Evolutionary conservation across 2,329 filamentous ascomycete genomes (phyloP), one percentile per base, ranked within the genome.

Genomic region (Diaporthe sp.): DNA sequence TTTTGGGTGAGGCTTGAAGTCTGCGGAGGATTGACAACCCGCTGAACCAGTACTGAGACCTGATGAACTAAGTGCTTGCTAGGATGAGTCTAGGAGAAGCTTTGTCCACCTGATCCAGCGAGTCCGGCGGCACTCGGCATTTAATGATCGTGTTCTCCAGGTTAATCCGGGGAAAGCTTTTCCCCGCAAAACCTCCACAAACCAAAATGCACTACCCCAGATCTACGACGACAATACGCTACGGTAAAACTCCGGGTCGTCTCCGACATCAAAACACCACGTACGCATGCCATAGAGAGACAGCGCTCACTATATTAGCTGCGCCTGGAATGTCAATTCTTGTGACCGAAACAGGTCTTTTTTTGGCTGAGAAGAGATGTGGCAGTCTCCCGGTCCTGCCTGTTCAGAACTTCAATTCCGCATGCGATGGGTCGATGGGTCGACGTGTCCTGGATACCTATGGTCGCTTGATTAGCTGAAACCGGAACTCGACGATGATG

Each of bases 111-210:
- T 54, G 64, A 68, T 42, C n/a, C n/a, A 40, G 64, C 57, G 40
- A 40, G 30, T 45, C 40, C 19, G 33, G 19, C 64, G 52, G 72
- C 52, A 58, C 42, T 67, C 54, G 72, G 61, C 52, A 73, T 2
- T 38, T 73, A 9, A 28, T 33, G 40, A 30, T 28, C 10, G 3
- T 33, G 38, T n/a, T 9, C 35, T 6, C 25, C 42, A 4, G 42
- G 10, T 47, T 25, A 28, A 40, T 3, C 64, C 25, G 72, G 57
- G 66, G n/a, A 47, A 60, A 70, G 35, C 22, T n/a, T 70, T 74
- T 74, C 72, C 72, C 72, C 72, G 72, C 72, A 70, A 33, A 40
- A 60, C 25, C 42, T 45, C 35, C 64, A 68, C 64, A 68, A 19
- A n/a, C 13, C 19, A 28, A 22, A 13, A 19, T 38, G 45, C 45